Conservation (phyloP, 495 filamentous ascomycete genomes). For the Poronia punctata region DNA sequence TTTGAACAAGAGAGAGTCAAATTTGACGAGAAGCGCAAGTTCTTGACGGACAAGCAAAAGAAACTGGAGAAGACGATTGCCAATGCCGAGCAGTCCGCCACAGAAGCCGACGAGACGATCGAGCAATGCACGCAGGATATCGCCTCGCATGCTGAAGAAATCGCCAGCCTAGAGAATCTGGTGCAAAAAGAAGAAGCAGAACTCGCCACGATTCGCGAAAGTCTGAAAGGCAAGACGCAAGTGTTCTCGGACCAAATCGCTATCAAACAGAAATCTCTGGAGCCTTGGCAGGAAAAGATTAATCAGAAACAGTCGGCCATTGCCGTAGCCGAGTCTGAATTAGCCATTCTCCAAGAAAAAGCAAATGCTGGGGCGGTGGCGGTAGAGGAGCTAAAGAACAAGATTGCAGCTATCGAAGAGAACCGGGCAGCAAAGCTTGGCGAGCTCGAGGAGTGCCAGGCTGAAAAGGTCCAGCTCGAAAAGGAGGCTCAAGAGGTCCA, state of each 20-base stretch:
- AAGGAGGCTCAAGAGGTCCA: slow-evolving; percentile 67
- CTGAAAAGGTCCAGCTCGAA: slow-evolving; percentile 62
- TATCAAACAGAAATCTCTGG: slow-evolving; percentile 83
- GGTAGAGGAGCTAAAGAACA: slow-evolving; percentile 74
- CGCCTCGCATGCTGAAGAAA: slow-evolving; percentile 63
- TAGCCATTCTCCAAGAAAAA: slow-evolving; percentile 82
- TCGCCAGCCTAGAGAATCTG: slow-evolving; percentile 60
- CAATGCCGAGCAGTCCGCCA: slow-evolving; percentile 52
- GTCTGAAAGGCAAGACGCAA: slow-evolving; percentile 90
- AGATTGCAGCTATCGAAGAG: slow-evolving; percentile 67
- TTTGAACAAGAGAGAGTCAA: slow-evolving; percentile 95
- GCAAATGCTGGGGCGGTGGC: slow-evolving; percentile 78
- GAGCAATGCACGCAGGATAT: slow-evolving; percentile 73
- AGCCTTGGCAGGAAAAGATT: slow-evolving; percentile 95
- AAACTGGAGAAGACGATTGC: slow-evolving; percentile 87
- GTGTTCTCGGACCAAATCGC: slow-evolving; percentile 88
- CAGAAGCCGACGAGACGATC: slow-evolving; percentile 69
- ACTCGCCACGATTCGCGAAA: slow-evolving; percentile 69
- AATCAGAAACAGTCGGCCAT: slow-evolving; percentile 91
- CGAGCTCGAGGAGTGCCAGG: slow-evolving; percentile 69
- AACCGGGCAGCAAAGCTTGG: slow-evolving; percentile 58
- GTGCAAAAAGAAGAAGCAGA: slow-evolving; percentile 77
- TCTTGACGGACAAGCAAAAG: slow-evolving; percentile 79
- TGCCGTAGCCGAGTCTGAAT: slow-evolving; percentile 88
- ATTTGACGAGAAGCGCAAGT: slow-evolving; percentile 95